Base-by-base conservation (phyloP, 352 stramenopile genomes). In the Phytopythium sindhum region DNA sequence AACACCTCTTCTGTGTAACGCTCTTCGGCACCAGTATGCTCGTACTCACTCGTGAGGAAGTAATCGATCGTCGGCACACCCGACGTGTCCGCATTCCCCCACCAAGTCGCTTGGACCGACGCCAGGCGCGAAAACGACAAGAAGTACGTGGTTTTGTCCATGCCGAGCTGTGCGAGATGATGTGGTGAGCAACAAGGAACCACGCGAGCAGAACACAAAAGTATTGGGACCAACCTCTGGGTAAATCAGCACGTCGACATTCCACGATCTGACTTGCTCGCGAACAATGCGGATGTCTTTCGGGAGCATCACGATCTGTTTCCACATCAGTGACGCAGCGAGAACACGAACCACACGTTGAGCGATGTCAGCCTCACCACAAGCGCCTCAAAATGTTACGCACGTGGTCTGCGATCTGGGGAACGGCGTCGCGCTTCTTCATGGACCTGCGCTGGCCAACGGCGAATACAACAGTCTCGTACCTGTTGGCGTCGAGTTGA, bases 61-160 rank as follows among this genome's bases (percentile, higher is more conserved):
- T 88, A 91, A 47, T 92, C 82, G 61, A 94, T 84, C 7, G 75
- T 72, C 26, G 76, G 79, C 0, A 91, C 74, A 11, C 86, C 81
- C 0, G 81, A 83, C 0, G 86, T 94, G 60, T 93, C 86, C 15
- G 86, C 70, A 55, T 90, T 89, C 7, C 80, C 84, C 77, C 81
- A 92, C 84, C 84, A 94, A 57, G 69, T 80, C 3, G 84, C 84
- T 72, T 94, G 86, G 9, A 91, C 59, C 12, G 75, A 74, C 19
- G 86, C 86, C 28, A 94, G 70, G 0, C 83, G 83, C 58, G 77
- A 65, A 26, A 89, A 84, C 33, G 81, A 83, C 24, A 94, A 44
- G 51, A 93, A 91, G 55, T 82, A 94, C 10, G 81, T 88, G n/a
- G 78, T 82, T 42, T 89, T 87, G 66, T 94, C 83, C 70, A 87